Base-by-base conservation (phyloP, 2,329 filamentous ascomycete genomes). In the Botrytis sinoallii region DNA sequence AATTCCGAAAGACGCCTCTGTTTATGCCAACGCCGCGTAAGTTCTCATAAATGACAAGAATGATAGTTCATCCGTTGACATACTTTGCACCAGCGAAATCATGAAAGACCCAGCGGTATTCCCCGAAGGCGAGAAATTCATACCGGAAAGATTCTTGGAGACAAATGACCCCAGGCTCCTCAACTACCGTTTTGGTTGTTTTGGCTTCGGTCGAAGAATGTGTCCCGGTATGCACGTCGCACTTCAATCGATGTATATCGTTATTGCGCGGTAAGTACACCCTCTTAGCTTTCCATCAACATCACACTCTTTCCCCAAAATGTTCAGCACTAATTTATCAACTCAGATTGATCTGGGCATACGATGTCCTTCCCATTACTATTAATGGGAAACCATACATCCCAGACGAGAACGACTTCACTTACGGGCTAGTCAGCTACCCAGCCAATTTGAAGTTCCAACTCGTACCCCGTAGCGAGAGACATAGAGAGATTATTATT, bases 181-280 rank as follows among this genome's bases (percentile, higher is more conserved):
- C 59, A 61, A 61, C 22, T 61, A 61, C 16, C 59, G 59, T 25
- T 61, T 61, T 16, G 59, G 59, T 38, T 61, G 59, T 35, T 61
- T 61, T n/a, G 59, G 59, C 10, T 61, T 61, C 22, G 59, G 59
- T 4, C 35, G 59, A 61, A 61, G 59, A 61, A 61, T 61, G 59
- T 61, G 59, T 40, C 59, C 59, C 16, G 59, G 59, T n/a, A 61
- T 61, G 59, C 59, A 61, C 22, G 59, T 61, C 35, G 59, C 35
- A 40, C 59, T 61, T 40, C 59, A 61, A 61, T 61, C 59, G 35
- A n/a, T 61, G 35, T 61, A 61, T n/a, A 61, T 61, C 22, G 59
- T 61, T n/a, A 61, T 61, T n/a, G 59, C 59, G 35, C 59, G 59
- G 59, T 61, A 61, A 40, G 59, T 25, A 22, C 35, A 40, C 25